Evolutionary conservation across 805 yeast species (phyloP), one percentile per base, ranked within the genome.

Genomic region (Candida hungchunana): DNA sequence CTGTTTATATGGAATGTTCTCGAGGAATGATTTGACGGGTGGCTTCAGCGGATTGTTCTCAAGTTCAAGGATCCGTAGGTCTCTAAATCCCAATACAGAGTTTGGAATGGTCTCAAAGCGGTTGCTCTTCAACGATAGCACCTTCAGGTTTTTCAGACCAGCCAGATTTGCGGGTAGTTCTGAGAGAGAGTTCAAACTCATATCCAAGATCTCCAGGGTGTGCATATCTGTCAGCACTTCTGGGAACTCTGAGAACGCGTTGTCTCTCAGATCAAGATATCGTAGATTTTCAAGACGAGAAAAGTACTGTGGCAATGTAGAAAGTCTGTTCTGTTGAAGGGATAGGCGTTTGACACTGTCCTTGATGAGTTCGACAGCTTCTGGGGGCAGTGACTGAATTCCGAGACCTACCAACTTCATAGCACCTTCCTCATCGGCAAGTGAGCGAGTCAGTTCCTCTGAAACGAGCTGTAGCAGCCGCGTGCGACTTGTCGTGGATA

Each of bases 231-330:
- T 40, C 40, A 75, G 48, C 6, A 66, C 51, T 1, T 59, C 55
- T 0, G 94, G 88, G 29, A 84, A 67, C 30, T 60, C 64, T 3
- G 63, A 46, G 34, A 85, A 66, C 29, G 60, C 53, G 54, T 85
- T 85, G 40, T 67, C 64, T 52, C 83, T 82, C 30, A 85, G 58
- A 55, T 84, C 90, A 38, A 85, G 59, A 43, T 77, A 80, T 36
- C 74, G 64, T 34, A 83, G 58, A 29, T 64, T 59, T 11, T 65
- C 47, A 39, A 82, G 48, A 7, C 60, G 54, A 6, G 57, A 42
- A 50, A 81, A 67, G 31, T 62, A 65, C 2, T 56, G 49, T 0
- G 87, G 84, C 12, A 82, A 54, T 3, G 56, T 52, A 0, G 58
- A 44, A 11, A 82, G 51, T 19, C 59, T 55, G 53, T 81, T 82